Base-by-base conservation (phyloP, 176 grass and related monocot genomes). In the Hyparrhenia diplandra region DNA sequence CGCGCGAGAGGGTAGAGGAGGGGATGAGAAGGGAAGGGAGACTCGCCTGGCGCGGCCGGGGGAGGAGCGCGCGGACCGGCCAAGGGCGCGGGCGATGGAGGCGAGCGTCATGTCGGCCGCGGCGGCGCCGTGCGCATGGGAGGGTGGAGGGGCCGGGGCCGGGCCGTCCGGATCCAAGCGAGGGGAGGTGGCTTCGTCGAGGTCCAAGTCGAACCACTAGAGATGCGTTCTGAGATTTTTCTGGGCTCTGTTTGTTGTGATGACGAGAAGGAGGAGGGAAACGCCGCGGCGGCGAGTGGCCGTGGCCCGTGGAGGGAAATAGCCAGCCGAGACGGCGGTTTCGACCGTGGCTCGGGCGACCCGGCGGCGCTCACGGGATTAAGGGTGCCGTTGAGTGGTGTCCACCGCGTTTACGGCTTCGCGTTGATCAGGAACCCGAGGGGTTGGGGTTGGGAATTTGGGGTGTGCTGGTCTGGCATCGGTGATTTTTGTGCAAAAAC, bases 51-150 rank as follows among this genome's bases (percentile, higher is more conserved):
- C 73, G 77, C 39, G 77, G 80, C 23, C 90, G 82, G 76, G 82
- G 76, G 88, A 71, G 27, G 77, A 90, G 82, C 87, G 87, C 1
- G 76, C 85, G 84, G 92, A 99, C 82, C 90, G 92, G 66, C 67
- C 47, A 80, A 91, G 76, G 35, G 84, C 87, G 82, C 96, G 96
- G 28, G 82, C 90, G 73, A 95, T 68, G 51, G 88, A 64, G 80
- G 93, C 74, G 73, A 95, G 74, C 82, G 64, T 91, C 96, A 99
- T 95, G 59, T 81, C 17, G 45, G 64, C 43, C 35, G 82, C 31
- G 64, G 64, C 45, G 21, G 69, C 70, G 77, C 54, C 82, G 63
- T 54, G 73, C 43, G 78, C 85, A 58, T 71, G 82, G 76, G 49
- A 41, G 17, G 58, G 77, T 10, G 46, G 58, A 3, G 18, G 63